phyloP scores from a whole-genome alignment of 2,329 filamentous ascomycete genomes.

The Nothophaeocryptopus gaeumannii region DNA sequence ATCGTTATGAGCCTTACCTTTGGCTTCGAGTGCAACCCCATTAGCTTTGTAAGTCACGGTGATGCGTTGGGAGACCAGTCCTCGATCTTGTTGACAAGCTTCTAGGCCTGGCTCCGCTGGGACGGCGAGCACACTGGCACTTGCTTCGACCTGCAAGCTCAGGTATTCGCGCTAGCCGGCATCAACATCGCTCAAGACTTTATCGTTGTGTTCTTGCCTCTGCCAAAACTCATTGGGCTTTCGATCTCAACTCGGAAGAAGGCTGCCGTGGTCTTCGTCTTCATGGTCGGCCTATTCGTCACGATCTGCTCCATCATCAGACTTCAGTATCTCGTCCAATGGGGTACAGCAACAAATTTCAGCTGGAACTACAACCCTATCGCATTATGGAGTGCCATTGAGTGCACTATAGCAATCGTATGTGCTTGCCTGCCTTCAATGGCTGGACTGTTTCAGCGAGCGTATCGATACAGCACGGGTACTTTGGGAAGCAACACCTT shows the following conservation, averaged over 20 bases:
- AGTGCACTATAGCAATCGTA: slow-evolving; percentile 17
- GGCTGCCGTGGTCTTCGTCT: slow-evolving; percentile 4
- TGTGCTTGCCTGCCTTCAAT: slow-evolving; percentile 23
- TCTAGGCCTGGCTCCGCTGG: slow-evolving; percentile 10
- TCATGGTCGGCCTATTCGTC: slow-evolving; percentile 22
- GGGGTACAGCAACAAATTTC: slow-evolving; percentile 12
- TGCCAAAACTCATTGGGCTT: slow-evolving; percentile 8
- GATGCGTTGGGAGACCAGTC: no score
- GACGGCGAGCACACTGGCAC: slow-evolving; percentile 6
- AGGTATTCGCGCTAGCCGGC: slow-evolving; percentile 8
- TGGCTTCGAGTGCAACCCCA: slow-evolving; percentile 13
- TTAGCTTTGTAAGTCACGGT: slow-evolving; percentile 7
- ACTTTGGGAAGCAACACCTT: no score
- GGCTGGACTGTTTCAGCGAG: slow-evolving; percentile 11
- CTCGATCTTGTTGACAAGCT: no score
- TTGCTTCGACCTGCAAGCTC: slow-evolving; percentile 9
- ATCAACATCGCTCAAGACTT: slow-evolving; percentile 15
- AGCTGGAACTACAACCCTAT: slow-evolving; percentile 19
- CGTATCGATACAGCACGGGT: slow-evolving; percentile 4
- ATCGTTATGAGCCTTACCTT: slow-evolving; percentile 9
- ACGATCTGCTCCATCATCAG: slow-evolving; percentile 20
- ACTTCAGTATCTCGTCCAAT: slow-evolving; percentile 9
- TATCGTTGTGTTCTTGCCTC: slow-evolving; percentile 12
- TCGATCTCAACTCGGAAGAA: slow-evolving; percentile 8
- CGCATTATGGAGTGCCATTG: slow-evolving; percentile 19